Conservation (phyloP, 2,329 filamentous ascomycete species). For the Ophiocordyceps australis region DNA sequence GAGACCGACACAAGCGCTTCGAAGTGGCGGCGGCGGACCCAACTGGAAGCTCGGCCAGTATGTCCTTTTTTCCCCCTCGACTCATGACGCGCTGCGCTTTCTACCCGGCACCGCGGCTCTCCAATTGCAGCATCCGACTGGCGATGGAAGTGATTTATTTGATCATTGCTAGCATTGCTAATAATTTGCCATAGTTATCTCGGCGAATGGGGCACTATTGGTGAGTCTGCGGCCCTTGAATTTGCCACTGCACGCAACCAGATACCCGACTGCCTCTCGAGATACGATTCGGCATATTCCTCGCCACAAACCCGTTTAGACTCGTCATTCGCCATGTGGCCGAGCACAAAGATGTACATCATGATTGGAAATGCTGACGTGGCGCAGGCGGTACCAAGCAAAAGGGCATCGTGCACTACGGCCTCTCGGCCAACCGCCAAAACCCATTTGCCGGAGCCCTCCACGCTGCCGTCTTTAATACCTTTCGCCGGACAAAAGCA, state of each 20-base stretch:
- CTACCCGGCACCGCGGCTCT: conserved; percentile 1
- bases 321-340: too few relatives aligned
- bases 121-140: conserved; percentile 1
- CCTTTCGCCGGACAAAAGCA: conserved; percentile 64
- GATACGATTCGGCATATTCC: too few relatives aligned
- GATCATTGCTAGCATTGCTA: too few relatives aligned
- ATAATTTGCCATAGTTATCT: not conserved
- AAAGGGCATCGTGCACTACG: conserved; percentile 51
- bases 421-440: conserved; percentile 75
- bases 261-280: too few relatives aligned
- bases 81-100: too few relatives aligned
- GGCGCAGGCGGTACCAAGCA: conserved; percentile 36
- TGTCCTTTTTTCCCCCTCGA: too few relatives aligned
- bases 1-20: conserved; percentile 21
- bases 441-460: conserved; percentile 62
- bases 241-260: too few relatives aligned
- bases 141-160: too few relatives aligned
- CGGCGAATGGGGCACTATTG: not conserved
- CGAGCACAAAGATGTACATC: too few relatives aligned
- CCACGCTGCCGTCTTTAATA: conserved; percentile 87
- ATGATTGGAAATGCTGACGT: conserved; percentile 1
- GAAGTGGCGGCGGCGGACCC: conserved; percentile 13
- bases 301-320: too few relatives aligned
- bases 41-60: conserved; percentile 16
- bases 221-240: too few relatives aligned